Percentiles rank a stretch among this genome's conserved stretches.
Evolutionary conservation across 2,329 filamentous ascomycete genomes (phyloP).

Genomic region (Fulvia fulva): DNA sequence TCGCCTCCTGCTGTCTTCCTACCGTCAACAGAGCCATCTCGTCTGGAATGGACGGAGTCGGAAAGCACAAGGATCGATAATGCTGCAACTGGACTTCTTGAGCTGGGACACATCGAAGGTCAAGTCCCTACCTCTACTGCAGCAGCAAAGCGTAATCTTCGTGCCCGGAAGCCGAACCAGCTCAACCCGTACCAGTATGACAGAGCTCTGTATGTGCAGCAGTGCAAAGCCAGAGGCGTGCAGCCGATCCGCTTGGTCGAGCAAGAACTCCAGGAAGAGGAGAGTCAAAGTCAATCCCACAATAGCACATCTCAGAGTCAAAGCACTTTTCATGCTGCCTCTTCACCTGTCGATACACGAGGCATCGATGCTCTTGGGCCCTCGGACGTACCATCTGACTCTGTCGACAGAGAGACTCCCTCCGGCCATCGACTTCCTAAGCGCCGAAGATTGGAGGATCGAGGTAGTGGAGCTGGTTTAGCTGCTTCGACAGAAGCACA

Average conservation of each 20-base stretch:
- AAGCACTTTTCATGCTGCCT: background rate
- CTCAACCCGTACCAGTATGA: slow-evolving; percentile 48
- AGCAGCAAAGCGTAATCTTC: slow-evolving; percentile 33
- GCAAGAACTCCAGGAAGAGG: slow-evolving; percentile 10
- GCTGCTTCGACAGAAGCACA: background rate
- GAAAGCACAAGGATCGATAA: background rate
- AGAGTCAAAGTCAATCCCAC: slow-evolving; percentile 13
- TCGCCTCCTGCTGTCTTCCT: slow-evolving; percentile 16
- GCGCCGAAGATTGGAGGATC: slow-evolving; percentile 5
- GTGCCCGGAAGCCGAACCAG: slow-evolving; percentile 47
- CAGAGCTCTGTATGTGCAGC: slow-evolving; percentile 41
- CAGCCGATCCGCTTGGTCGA: slow-evolving; percentile 39
- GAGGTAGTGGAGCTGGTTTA: background rate
- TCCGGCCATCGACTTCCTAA: slow-evolving; percentile 2
- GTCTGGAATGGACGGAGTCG: background rate
- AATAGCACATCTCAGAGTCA: background rate
- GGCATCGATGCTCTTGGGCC: background rate
- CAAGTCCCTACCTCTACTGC: slow-evolving; percentile 1
- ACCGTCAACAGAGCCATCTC: background rate
- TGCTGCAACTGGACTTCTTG: background rate
- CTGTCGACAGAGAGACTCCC: background rate
- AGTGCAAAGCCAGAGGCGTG: slow-evolving; percentile 42
- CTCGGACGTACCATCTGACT: background rate
- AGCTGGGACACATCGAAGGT: background rate
- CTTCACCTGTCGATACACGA: background rate